A percentile compares a stretch with the other conserved stretches of the same genome.
Evolutionary conservation across 345 rosid species (phyloP).

Genomic region (Ceriops zippeliana): DNA sequence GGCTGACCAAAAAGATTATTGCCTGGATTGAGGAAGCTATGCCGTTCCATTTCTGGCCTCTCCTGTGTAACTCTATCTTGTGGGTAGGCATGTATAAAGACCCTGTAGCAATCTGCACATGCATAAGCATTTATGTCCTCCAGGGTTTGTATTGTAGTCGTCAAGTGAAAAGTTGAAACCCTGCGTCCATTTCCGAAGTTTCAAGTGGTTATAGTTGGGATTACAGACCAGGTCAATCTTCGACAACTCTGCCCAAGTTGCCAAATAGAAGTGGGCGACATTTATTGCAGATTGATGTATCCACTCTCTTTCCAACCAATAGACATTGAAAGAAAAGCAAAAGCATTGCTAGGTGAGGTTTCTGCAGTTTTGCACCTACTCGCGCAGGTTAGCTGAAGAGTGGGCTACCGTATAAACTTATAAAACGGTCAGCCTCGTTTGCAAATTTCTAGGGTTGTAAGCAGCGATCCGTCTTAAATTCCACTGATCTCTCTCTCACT

Average conservation of each 20-base stretch:
- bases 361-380: constrained; percentile 1
- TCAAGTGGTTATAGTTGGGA: too few relatives aligned
- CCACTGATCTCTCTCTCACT: constrained; percentile 38
- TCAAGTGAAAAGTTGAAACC: not conserved
- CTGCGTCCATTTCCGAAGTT: too few relatives aligned
- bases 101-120: not conserved
- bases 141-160: not conserved
- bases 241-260: not conserved
- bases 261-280: constrained; percentile 4
- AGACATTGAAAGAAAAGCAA: constrained; percentile 3
- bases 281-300: not conserved
- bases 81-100: not conserved
- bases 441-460: constrained; percentile 58
- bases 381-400: constrained; percentile 11
- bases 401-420: constrained; percentile 20
- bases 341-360: not conserved
- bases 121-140: not conserved
- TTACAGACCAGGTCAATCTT: too few relatives aligned
- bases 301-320: not conserved
- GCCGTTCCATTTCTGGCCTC: too few relatives aligned
- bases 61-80: not conserved
- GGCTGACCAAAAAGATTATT: too few relatives aligned
- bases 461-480: constrained; percentile 74
- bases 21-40: too few relatives aligned
- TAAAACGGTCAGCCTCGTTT: constrained; percentile 65